These are phyloP conservation scores for Melastoma candidum DNA, from an alignment of 441 rosid genomes.

Conservation along the genomic window DNA sequence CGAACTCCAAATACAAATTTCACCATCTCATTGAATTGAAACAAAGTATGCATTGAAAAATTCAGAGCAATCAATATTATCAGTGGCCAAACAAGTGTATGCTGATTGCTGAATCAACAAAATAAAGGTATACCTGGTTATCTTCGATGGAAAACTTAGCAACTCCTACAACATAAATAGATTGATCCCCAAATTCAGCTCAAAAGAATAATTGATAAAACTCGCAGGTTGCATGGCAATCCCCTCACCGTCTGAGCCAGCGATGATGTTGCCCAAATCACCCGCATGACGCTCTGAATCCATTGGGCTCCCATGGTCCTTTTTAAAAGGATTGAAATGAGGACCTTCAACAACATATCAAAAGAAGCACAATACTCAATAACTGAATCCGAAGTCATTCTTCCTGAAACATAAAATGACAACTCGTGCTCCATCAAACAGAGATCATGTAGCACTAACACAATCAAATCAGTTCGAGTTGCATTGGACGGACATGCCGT, in stretches of 20 bases:
- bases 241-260: conserved; percentile 28
- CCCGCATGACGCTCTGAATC: conserved; percentile 38
- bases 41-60: too few species aligned
- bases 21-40: too few species aligned
- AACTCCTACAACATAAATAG: conserved; percentile 29
- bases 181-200: neutral
- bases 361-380: too few species aligned
- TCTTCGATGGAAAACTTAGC: conserved; percentile 36
- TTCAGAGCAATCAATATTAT: too few species aligned
- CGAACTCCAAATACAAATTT: too few species aligned
- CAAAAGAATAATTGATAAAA: conserved; percentile 1
- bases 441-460: too few species aligned
- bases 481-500: too few species aligned
- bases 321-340: conserved; percentile 39
- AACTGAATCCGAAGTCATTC: neutral
- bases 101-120: neutral
- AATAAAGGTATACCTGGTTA: conserved; percentile 22
- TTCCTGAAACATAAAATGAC: neutral
- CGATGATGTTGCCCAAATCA: conserved; percentile 40
- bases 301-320: conserved; percentile 32
- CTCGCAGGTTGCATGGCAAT: neutral
- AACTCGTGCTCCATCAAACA: neutral
- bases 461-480: too few species aligned
- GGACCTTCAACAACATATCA: conserved; percentile 20
- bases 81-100: neutral